These are phyloP conservation scores for Penicillium salamii DNA, from an alignment of 495 filamentous ascomycete species.

Conservation along the genomic window DNA sequence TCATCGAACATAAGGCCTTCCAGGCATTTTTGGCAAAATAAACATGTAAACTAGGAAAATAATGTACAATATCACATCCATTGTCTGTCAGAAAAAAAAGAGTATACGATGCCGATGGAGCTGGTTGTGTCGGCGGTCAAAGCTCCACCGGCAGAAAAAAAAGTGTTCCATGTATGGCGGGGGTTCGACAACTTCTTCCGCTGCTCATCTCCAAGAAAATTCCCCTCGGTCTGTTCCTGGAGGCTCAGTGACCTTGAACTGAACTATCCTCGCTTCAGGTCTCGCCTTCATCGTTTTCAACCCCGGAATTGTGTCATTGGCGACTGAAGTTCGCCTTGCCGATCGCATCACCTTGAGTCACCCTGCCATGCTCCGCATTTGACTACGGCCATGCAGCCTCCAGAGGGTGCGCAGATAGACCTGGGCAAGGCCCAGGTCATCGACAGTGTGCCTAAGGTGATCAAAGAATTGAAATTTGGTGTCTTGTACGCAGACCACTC, in stretches of 20 bases:
- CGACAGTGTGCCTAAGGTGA: conserved; percentile 81
- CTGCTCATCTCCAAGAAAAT: conserved; percentile 1
- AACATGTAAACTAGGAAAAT: conserved; percentile 4
- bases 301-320: conserved; percentile 1
- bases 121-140: conserved; percentile 9
- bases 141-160: conserved; percentile 31
- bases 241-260: neutral
- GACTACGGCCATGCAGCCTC: conserved; percentile 47
- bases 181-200: conserved; percentile 9
- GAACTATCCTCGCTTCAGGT: neutral
- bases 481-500: conserved; percentile 61
- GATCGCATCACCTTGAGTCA: conserved; percentile 29
- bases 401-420: conserved; percentile 48
- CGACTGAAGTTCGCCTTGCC: conserved; percentile 20
- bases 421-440: conserved; percentile 84
- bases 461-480: conserved; percentile 91
- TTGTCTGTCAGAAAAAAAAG: no score
- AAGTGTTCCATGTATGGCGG: conserved; percentile 22
- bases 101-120: no score
- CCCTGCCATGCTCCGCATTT: conserved; percentile 42
- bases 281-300: neutral
- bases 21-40: conserved; percentile 74
- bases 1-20: conserved; percentile 91
- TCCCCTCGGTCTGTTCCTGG: neutral
- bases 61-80: conserved; percentile 10